Evolutionary conservation across 192 early-diverging fungal species (phyloP), one percentile per base, ranked within the genome.

Genomic region (Coemansia sp.): DNA sequence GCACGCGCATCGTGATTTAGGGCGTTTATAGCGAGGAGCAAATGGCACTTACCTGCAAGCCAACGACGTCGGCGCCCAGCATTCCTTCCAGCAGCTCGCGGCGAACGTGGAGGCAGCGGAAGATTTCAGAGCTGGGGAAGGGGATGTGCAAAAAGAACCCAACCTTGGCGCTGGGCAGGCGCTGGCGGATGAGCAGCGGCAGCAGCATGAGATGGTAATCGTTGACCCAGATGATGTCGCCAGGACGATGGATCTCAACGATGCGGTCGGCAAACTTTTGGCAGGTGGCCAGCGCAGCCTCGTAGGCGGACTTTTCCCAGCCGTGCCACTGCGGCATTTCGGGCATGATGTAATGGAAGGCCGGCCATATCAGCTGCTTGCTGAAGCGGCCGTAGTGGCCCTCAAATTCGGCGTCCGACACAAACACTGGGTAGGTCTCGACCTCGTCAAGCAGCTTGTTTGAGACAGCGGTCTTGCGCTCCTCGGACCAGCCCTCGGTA

Each of bases 71-170:
- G 6, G 93, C 84, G 22, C 91, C 93, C 5, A 98, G 81, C 52
- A 97, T 83, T n/a, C 93, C 95, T 43, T 92, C 83, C 36, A 98
- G 69, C n/a, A 97, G 80, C 70, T 94, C 89, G 53, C 86, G 88
- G 64, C 95, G 91, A 11, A 88, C 80, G 50, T 90, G 91, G 40
- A 98, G 71, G 63, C 92, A 95, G 46, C 94, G 83, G 79, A 97
- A 95, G 43, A 98, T 88, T 68, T 98, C 95, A 8, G 91, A 93
- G 72, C 88, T 91, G 24, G 95, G 95, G 74, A 98, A 98, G 0
- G 95, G 95, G 39, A 96, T 93, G 70, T 98, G 95, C 58, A 98
- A 70, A 62, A 97, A 98, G 78, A 98, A 97, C 1, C 94, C 95
- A 54, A 98, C 93, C 26, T 86, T 91, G 29, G 95, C 95, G 22